phyloP scores from a whole-genome alignment of 495 filamentous ascomycete genomes.

The Neurospora pannonica region DNA sequence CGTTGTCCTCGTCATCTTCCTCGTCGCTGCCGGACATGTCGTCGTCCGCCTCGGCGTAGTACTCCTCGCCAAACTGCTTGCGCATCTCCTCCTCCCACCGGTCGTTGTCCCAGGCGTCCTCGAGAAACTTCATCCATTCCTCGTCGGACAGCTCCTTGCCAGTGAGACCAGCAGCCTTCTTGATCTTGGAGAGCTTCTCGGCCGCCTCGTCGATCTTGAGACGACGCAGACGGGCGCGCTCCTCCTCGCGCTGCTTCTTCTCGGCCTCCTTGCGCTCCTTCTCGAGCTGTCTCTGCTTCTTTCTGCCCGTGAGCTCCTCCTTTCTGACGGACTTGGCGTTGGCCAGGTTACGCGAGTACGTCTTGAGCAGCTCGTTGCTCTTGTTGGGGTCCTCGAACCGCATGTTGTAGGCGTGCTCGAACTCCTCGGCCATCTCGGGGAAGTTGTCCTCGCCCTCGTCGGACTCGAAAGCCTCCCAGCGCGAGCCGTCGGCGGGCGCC shows the following conservation, averaged over 20 bases:
- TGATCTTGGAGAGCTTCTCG: slow-evolving; percentile 70
- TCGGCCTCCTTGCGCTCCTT: slow-evolving; percentile 67
- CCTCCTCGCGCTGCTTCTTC: slow-evolving; percentile 64
- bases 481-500: slow-evolving; percentile 51
- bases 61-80: slow-evolving; percentile 75
- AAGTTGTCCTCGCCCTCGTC: slow-evolving; percentile 78
- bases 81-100: slow-evolving; percentile 85
- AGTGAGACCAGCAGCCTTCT: slow-evolving; percentile 71
- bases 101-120: slow-evolving; percentile 76
- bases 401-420: slow-evolving; percentile 92
- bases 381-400: slow-evolving; percentile 86
- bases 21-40: slow-evolving; percentile 35
- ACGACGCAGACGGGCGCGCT: slow-evolving; percentile 73
- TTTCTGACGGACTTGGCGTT: slow-evolving; percentile 72
- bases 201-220: slow-evolving; percentile 84
- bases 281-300: slow-evolving; percentile 67
- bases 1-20: slow-evolving; percentile 24
- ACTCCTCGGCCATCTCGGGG: slow-evolving; percentile 69
- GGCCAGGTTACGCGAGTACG: slow-evolving; percentile 78
- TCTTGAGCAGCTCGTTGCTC: slow-evolving; percentile 72
- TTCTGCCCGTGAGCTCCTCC: slow-evolving; percentile 66
- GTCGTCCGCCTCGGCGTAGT: slow-evolving; percentile 62
- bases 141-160: slow-evolving; percentile 60
- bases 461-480: slow-evolving; percentile 74
- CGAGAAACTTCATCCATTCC: slow-evolving; percentile 73